A percentile compares a stretch with the other conserved stretches of the same genome.
Evolutionary conservation across 768 basidiomycete species (phyloP).

Genomic region (Boletales sp.): DNA sequence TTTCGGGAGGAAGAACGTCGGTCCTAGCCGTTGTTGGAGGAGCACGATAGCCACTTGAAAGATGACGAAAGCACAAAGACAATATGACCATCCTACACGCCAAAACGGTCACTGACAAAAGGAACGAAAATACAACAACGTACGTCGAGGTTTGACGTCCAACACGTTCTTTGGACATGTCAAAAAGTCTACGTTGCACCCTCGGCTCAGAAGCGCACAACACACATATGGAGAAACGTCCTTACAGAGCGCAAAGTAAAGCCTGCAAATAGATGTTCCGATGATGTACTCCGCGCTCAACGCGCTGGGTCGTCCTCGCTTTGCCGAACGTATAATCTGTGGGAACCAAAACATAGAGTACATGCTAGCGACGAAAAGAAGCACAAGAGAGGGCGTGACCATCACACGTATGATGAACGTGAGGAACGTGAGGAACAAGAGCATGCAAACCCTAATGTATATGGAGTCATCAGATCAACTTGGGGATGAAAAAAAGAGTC

Average conservation of each 20-base stretch:
- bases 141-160: conserved; percentile 73
- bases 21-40: conserved; percentile 74
- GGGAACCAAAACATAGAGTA: conserved; percentile 85
- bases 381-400: conserved; percentile 59
- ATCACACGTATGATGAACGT: conserved; percentile 74
- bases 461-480: conserved; percentile 1
- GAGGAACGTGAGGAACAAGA: conserved; percentile 66
- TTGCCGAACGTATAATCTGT: conserved; percentile 76
- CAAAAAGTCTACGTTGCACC: conserved; percentile 61
- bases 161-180: conserved; percentile 83
- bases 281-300: conserved; percentile 68
- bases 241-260: conserved; percentile 76
- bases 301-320: conserved; percentile 67
- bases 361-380: conserved; percentile 61
- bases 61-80: conserved; percentile 55
- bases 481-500: neutral
- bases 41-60: conserved; percentile 60
- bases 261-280: conserved; percentile 69
- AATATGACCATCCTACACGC: conserved; percentile 59
- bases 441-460: conserved; percentile 55
- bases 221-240: neutral
- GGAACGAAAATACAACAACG: conserved; percentile 21
- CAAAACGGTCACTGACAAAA: conserved; percentile 1
- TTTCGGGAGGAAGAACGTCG: conserved; percentile 79
- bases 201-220: neutral